These are phyloP conservation scores for Pleomassaria siparia DNA, from an alignment of 2,329 filamentous ascomycete genomes.

Conservation along the genomic window DNA sequence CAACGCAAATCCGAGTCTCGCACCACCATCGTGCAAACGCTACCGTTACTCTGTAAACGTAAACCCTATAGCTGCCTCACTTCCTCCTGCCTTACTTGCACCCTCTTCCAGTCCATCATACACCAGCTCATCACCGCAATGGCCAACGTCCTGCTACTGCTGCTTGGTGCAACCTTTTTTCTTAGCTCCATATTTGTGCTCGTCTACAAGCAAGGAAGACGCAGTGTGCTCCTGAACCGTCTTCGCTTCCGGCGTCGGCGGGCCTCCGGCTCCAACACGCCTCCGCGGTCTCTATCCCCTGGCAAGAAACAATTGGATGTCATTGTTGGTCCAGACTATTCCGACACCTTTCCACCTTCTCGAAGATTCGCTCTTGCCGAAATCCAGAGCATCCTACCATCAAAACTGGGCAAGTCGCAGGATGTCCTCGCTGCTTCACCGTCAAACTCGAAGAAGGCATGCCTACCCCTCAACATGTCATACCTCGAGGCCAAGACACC, in stretches of 20 bases:
- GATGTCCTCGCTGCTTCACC: slow-evolving; percentile 23
- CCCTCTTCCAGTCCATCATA: background rate
- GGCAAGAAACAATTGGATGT: slow-evolving; percentile 43
- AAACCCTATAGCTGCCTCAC: background rate
- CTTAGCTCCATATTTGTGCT: slow-evolving; percentile 29
- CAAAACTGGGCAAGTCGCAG: slow-evolving; percentile 26
- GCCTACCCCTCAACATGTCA: slow-evolving; percentile 27
- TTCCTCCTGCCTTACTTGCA: background rate
- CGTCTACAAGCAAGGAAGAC: slow-evolving; percentile 37
- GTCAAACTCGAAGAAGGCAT: slow-evolving; percentile 23
- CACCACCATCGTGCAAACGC: background rate
- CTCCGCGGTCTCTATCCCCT: slow-evolving; percentile 56
- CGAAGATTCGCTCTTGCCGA: slow-evolving; percentile 50
- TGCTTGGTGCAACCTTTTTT: slow-evolving; percentile 36
- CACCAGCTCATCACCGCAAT: slow-evolving; percentile 10
- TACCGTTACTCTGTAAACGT: too few relatives aligned
- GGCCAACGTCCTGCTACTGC: slow-evolving; percentile 21
- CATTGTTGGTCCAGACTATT: slow-evolving; percentile 41
- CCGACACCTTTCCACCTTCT: slow-evolving; percentile 55
- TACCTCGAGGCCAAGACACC: slow-evolving; percentile 29
- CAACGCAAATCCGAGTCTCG: slow-evolving; percentile 7
- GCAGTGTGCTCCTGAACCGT: slow-evolving; percentile 44
- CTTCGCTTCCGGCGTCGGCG: slow-evolving; percentile 45
- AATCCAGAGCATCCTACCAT: slow-evolving; percentile 24
- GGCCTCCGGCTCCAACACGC: slow-evolving; percentile 53